Evolutionary conservation across 495 filamentous ascomycete species (phyloP).

Genomic region (Talaromyces stipitatus): DNA sequence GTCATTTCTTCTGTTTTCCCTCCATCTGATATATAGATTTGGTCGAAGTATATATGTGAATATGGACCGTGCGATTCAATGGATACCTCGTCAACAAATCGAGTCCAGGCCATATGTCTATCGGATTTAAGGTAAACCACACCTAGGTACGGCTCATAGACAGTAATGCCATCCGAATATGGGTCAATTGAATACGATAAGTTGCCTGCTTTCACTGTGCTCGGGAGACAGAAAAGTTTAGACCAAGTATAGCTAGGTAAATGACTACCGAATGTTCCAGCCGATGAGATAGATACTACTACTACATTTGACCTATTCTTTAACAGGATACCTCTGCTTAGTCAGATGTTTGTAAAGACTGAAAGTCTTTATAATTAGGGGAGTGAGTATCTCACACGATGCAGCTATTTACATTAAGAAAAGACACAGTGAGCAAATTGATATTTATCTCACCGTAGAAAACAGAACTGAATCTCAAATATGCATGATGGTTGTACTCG

Average conservation of each 20-base stretch:
- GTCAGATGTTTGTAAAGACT: no score
- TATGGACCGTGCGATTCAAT: neutral
- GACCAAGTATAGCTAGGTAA: no score
- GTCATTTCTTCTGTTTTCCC: neutral
- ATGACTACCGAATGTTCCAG: no score
- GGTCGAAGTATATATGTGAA: neutral
- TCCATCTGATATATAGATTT: neutral
- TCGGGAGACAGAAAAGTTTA: no score
- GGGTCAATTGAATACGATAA: neutral
- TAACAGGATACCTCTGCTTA: no score
- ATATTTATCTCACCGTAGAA: neutral
- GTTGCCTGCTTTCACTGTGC: no score
- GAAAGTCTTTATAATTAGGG: no score
- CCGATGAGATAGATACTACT: no score
- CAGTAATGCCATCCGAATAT: neutral
- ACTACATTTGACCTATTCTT: no score
- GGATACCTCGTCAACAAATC: neutral
- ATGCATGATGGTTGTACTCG: neutral
- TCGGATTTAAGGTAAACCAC: no score
- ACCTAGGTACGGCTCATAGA: no score
- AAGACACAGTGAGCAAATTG: neutral
- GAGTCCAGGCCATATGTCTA: no score
- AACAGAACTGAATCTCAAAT: neutral
- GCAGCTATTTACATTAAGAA: neutral
- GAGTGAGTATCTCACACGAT: neutral